Base-by-base conservation (phyloP, 2,329 filamentous ascomycete species). In the Pyricularia pennisetigena region DNA sequence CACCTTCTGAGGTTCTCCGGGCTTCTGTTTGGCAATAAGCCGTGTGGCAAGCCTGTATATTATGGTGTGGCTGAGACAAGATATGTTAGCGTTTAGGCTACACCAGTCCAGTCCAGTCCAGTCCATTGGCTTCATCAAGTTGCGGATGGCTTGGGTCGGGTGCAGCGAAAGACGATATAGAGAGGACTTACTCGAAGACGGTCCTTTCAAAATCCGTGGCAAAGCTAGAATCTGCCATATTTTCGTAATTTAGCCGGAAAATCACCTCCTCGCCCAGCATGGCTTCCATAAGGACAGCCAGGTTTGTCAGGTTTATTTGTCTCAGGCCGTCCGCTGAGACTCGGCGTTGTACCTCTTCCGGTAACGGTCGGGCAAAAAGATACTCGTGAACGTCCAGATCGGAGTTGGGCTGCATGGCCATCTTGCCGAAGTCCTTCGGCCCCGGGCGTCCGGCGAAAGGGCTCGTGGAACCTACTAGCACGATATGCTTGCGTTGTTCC, bases 381-480 rank as follows among this genome's bases (percentile, higher is more conserved):
- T 74, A 72, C 66, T 76, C 66, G 70, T 77, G 74, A 67, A 72
- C 72, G 68, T 76, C 75, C n/a, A 24, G 64, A 10, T 76, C 73
- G 30, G 73, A 69, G 70, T 72, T 74, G 30, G 61, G 81, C 16
- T 82, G 83, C 23, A 28, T 61, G 10, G 5, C 10, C 57, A 61
- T 26, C 57, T 23, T 61, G 57, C n/a, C 54, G 23, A 24, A 61
- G 4, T 61, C 23, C 57, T 0, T 26, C 10, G 57, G 57, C 57
- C 14, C 14, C 57, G 16, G 9, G 57, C 23, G 57, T 26, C 12
- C 57, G 23, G 23, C 0, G 20, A 3, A 23, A 26, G 16, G 24
- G 28, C 88, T 82, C 0, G 91, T 93, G 23, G 76, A 77, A n/a
- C 94, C 95, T 35, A 98, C 79, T 23, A 97, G 83, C 68, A 94